phyloP scores from a whole-genome alignment of 345 rosid genomes.

The Arabidopsis suecica region DNA sequence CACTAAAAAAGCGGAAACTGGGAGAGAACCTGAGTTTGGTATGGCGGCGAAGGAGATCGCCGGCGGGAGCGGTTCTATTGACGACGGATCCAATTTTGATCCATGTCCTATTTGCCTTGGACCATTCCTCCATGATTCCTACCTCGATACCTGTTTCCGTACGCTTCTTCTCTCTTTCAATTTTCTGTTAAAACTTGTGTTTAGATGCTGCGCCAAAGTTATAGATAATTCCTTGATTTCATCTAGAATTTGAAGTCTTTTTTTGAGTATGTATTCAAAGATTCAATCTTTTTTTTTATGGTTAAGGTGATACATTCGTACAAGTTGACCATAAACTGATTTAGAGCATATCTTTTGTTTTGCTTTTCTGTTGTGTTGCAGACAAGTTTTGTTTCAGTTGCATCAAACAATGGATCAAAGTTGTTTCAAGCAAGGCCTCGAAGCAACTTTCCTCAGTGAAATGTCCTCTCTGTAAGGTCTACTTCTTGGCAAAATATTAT shows the following conservation, averaged over 20 bases:
- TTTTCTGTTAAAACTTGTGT: not conserved
- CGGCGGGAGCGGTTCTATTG: conserved; percentile 17
- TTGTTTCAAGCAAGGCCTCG: conserved; percentile 61
- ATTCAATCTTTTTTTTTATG: not conserved
- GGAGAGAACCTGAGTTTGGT: not conserved
- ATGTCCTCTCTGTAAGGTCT: conserved; percentile 95
- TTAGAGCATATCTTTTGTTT: not conserved
- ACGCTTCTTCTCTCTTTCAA: conserved; percentile 35
- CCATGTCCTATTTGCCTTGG: conserved; percentile 91
- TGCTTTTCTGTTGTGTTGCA: conserved; percentile 45
- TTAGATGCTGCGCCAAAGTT: not conserved
- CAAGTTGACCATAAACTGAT: not conserved
- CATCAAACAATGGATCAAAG: conserved; percentile 80
- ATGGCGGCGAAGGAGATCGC: conserved; percentile 42
- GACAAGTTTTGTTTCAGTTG: conserved; percentile 88
- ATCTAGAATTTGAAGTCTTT: not conserved
- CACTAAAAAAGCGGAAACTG: not conserved
- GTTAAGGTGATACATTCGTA: conserved; percentile 1
- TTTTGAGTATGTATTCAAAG: conserved; percentile 1
- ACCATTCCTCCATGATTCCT: conserved; percentile 59
- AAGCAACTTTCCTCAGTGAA: conserved; percentile 55
- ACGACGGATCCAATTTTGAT: conserved; percentile 35
- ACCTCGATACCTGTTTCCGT: conserved; percentile 91
- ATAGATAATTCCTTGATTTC: conserved; percentile 1
- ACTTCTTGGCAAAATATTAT: conserved; percentile 11